phyloP scores from a whole-genome alignment of 306 rosid species.

The Abrus pulchellus region DNA sequence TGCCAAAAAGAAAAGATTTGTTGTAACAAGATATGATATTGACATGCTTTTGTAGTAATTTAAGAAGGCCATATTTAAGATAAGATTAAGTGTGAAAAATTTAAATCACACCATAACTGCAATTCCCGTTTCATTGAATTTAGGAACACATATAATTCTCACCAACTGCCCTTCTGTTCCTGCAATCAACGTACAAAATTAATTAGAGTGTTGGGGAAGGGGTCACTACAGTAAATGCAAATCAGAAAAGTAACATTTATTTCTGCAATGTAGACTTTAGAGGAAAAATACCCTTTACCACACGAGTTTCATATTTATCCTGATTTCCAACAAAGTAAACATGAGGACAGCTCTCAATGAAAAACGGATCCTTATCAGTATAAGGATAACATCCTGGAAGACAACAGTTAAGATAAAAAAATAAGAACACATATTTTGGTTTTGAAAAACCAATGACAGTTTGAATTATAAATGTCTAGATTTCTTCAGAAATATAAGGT shows the following conservation, averaged over 20 bases:
- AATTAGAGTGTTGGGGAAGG: slow-evolving; percentile 24
- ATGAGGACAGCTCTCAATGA: slow-evolving; percentile 90
- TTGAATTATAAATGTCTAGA: slow-evolving; percentile 8
- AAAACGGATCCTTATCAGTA: slow-evolving; percentile 87
- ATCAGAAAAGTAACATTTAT: neutral
- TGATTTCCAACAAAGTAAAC: slow-evolving; percentile 95
- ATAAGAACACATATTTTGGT: neutral
- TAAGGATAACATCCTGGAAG: slow-evolving; percentile 94
- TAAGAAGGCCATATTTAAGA: slow-evolving; percentile 8
- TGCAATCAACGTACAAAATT: slow-evolving; percentile 49
- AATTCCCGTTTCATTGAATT: slow-evolving; percentile 84
- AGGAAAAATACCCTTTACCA: slow-evolving; percentile 71
- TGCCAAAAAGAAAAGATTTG: slow-evolving; percentile 52
- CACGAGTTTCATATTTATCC: slow-evolving; percentile 74
- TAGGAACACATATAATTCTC: slow-evolving; percentile 85
- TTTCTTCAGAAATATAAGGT: slow-evolving; percentile 40
- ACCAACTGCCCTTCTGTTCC: slow-evolving; percentile 92
- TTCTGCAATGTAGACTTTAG: slow-evolving; percentile 27
- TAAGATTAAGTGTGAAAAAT: neutral
- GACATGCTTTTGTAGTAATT: neutral
- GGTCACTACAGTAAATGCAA: slow-evolving; percentile 41
- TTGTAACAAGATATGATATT: neutral
- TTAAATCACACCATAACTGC: slow-evolving; percentile 81
- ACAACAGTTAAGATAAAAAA: slow-evolving; percentile 29
- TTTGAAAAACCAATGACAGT: neutral